Conservation (phyloP, 305 asterid species). For the Fraxinus xanthoxyloides region DNA sequence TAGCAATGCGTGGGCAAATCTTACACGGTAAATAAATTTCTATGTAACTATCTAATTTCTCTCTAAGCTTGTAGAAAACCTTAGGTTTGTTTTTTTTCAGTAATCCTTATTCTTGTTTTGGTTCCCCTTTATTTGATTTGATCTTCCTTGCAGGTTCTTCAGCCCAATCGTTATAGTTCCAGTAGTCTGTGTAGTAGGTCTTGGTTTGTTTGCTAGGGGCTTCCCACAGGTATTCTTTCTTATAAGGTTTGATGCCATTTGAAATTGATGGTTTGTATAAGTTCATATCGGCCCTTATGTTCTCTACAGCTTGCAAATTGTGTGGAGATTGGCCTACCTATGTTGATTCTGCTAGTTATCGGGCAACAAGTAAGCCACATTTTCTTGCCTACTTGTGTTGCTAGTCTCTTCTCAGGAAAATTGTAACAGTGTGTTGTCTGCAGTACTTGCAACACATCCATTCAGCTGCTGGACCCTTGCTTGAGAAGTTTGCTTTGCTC, state of each 20-base stretch:
- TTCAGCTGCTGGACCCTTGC: conserved; percentile 49
- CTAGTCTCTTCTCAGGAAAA: background rate
- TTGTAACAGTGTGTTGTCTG: conserved; percentile 19
- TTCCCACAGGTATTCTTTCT: conserved; percentile 68
- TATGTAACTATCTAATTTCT: background rate
- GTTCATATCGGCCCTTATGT: conserved; percentile 18
- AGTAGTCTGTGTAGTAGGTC: conserved; percentile 74
- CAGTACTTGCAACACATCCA: conserved; percentile 81
- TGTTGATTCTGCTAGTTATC: conserved; percentile 72
- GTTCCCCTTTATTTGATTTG: background rate
- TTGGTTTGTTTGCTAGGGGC: conserved; percentile 81
- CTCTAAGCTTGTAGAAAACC: background rate
- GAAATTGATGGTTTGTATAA: background rate
- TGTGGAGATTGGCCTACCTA: conserved; percentile 84
- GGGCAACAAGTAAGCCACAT: conserved; percentile 69
- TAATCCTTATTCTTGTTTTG: background rate
- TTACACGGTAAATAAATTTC: conserved; percentile 53
- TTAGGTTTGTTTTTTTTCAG: background rate
- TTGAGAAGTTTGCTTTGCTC: conserved; percentile 91
- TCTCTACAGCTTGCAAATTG: conserved; percentile 71
- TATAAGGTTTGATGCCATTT: background rate
- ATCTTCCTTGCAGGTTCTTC: conserved; percentile 48
- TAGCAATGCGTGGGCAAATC: conserved; percentile 76
- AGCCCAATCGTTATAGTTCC: conserved; percentile 86
- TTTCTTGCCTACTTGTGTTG: conserved; percentile 4